Base-by-base conservation (phyloP, 139 green algal genomes). In the Chlamydomonas eustigma region DNA sequence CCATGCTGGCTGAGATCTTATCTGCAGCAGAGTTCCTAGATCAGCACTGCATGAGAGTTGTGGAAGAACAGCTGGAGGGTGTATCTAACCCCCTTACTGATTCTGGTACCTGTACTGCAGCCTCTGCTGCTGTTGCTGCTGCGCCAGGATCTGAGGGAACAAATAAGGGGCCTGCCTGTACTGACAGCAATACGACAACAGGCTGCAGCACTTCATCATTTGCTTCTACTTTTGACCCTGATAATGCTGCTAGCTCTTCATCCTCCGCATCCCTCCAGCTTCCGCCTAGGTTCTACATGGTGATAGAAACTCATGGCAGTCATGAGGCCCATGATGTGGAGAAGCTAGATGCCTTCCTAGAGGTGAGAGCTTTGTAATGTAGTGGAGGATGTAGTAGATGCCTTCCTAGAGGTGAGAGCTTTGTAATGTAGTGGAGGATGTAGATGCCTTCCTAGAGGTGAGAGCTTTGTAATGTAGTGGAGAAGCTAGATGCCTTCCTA, bases 1-100 rank as follows among this genome's bases (percentile, higher is more conserved):
- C 6, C 3, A 5, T 58, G 37, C 37, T 75, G 22, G 68, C 68
- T 4, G 68, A 83, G 73, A 78, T 91, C 8, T 86, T 97, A 4
- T 91, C 85, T 1, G 91, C 92, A 0, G 93, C 95, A 72, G 96
- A 99, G 86, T 98, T 98, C 71, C 77, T 99, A 36, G 96, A 99
- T 66, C 32, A 76, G 0, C 79, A 84, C 37, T 88, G 83, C 50
- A 84, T 97, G 74, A 39, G 78, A 0, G 4, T 73, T 4, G 65
- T 73, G 32, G 4, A 51, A 24, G 18, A 73, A 34, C 65, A 73
- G 32, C 34, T 73, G n/a, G 24, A 73, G 65, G n/a, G 65, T 4
- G 65, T 34, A 3, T 12, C 24, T 3, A 66, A 67, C 8, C 39
- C 63, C 28, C 28, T 70, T 22, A n/a, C n/a, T n/a, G n/a, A n/a